These are phyloP conservation scores for Eutrema salsugineum DNA, from an alignment of 441 rosid genomes.

Conservation along the genomic window DNA sequence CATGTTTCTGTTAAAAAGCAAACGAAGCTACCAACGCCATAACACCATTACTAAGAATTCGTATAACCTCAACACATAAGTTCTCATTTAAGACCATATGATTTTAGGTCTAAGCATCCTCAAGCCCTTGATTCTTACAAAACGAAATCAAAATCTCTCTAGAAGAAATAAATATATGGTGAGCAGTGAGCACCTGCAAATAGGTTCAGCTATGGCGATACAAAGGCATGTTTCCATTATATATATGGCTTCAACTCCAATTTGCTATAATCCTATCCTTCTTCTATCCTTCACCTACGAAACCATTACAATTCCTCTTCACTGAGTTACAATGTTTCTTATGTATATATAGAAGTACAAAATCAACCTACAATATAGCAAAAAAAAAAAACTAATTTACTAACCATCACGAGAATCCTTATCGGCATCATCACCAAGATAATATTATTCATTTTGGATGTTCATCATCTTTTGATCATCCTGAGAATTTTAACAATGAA, in stretches of 20 bases:
- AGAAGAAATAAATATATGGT: not conserved
- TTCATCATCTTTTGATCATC: constrained; percentile 52
- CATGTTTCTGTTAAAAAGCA: too few species aligned
- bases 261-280: constrained; percentile 61
- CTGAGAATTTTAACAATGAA: constrained; percentile 30
- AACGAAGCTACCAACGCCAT: too few species aligned
- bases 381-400: constrained; percentile 26
- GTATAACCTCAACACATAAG: not conserved
- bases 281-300: constrained; percentile 51
- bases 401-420: constrained; percentile 67
- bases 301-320: too few species aligned
- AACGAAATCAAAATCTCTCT: not conserved
- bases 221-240: constrained; percentile 69
- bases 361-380: too few species aligned
- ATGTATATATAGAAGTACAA: too few species aligned
- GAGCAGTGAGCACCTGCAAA: constrained; percentile 68
- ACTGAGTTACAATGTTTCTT: too few species aligned
- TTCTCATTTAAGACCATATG: not conserved
- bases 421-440: constrained; percentile 49
- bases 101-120: too few species aligned
- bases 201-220: constrained; percentile 93
- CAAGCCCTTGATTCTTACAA: not conserved
- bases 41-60: too few species aligned
- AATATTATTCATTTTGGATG: constrained; percentile 46
- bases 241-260: constrained; percentile 79